phyloP scores from a whole-genome alignment of 148 eudicot genomes.

The Vaccinium vitisidaea region DNA sequence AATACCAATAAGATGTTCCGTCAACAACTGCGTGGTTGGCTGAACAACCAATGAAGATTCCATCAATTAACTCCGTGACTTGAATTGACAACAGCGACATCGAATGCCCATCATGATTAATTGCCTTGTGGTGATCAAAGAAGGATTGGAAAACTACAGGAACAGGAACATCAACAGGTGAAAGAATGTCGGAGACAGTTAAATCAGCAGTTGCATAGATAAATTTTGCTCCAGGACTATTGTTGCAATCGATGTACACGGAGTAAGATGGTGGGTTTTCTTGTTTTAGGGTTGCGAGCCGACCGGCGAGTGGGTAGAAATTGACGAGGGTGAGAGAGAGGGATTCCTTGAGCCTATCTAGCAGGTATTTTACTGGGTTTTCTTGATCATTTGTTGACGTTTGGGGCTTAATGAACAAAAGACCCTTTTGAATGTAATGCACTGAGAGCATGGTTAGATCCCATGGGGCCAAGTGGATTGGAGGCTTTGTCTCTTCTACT shows the following conservation, averaged over 20 bases:
- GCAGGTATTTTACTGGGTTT: background rate
- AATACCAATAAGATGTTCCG: conserved; percentile 31
- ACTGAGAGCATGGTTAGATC: background rate
- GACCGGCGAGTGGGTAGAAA: conserved; percentile 26
- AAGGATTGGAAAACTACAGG: conserved; percentile 23
- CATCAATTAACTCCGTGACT: conserved; percentile 33
- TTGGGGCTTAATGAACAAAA: background rate
- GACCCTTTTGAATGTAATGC: background rate
- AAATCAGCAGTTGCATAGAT: conserved; percentile 20
- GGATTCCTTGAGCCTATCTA: background rate
- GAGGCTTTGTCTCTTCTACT: background rate
- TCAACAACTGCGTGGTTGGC: conserved; percentile 11
- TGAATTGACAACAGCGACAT: conserved; percentile 24
- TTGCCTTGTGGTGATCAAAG: conserved; percentile 23
- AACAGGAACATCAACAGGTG: conserved; percentile 18
- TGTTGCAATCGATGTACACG: conserved; percentile 18
- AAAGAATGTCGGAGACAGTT: conserved; percentile 18
- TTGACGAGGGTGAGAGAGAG: conserved; percentile 24
- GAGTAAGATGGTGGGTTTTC: background rate
- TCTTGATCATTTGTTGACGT: background rate
- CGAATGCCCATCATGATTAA: conserved; percentile 28
- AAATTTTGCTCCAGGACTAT: conserved; percentile 31
- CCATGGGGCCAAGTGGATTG: background rate
- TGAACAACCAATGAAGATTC: conserved; percentile 29
- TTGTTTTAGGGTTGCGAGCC: conserved; percentile 16